These are phyloP conservation scores for Apiotrichum akiyoshidainum DNA, from an alignment of 1,284 basidiomycete genomes.

Conservation along the genomic window DNA sequence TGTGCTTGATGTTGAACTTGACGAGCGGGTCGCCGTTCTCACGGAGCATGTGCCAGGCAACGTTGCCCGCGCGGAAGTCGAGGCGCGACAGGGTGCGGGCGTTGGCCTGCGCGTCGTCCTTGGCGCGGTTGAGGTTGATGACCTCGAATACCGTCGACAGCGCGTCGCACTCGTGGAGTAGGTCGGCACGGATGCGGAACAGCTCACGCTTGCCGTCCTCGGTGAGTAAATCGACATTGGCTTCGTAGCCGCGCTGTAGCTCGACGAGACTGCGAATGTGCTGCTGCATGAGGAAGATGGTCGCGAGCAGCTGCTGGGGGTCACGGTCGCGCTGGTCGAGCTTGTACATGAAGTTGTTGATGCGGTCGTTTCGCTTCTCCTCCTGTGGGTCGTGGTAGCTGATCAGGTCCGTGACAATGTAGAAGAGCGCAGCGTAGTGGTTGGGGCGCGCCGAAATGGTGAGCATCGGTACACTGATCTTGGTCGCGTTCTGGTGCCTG, in stretches of 20 bases:
- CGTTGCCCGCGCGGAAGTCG: conserved; percentile 76
- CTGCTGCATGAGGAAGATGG: conserved; percentile 71
- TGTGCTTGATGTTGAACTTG: conserved; percentile 77
- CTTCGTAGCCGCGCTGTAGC: conserved; percentile 59
- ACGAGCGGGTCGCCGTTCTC: conserved; percentile 73
- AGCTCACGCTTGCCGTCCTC: conserved; percentile 58
- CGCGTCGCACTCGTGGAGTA: conserved; percentile 71
- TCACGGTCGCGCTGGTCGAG: conserved; percentile 83
- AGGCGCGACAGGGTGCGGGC: conserved; percentile 75
- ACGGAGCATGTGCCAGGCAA: conserved; percentile 87
- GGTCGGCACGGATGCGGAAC: conserved; percentile 67
- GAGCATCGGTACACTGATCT: conserved; percentile 76
- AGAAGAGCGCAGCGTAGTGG: conserved; percentile 84
- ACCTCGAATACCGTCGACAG: conserved; percentile 85
- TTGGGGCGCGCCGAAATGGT: conserved; percentile 82
- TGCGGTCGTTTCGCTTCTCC: conserved; percentile 67
- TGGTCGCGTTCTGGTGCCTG: conserved; percentile 78
- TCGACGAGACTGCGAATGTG: conserved; percentile 62
- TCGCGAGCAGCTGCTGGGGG: conserved; percentile 60
- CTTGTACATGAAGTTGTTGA: conserved; percentile 81
- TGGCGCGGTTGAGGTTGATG: conserved; percentile 68
- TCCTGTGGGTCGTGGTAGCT: conserved; percentile 84
- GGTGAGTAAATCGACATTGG: conserved; percentile 55
- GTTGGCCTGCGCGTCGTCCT: conserved; percentile 66
- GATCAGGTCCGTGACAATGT: conserved; percentile 80